Evolutionary conservation across 495 filamentous ascomycete genomes (phyloP).

Genomic region (Aspergillus carlsbadensis): DNA sequence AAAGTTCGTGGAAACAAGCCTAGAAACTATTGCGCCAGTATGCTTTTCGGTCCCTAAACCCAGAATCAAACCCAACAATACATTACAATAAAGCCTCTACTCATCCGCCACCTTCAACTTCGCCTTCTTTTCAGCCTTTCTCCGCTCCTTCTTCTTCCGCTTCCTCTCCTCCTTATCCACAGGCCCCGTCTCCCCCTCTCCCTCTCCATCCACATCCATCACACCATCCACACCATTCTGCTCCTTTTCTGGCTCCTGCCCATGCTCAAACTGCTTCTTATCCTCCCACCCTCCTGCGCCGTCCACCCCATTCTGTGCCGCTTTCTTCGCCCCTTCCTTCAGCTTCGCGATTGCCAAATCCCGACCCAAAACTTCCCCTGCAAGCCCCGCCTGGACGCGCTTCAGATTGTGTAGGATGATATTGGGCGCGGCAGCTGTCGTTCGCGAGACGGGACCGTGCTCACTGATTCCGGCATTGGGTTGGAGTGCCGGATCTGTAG

Average conservation of each 20-base stretch:
- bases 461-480: constrained; percentile 64
- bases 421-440: constrained; percentile 52
- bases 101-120: constrained; percentile 38
- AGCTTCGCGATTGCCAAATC: constrained; percentile 45
- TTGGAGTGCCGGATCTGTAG: constrained; percentile 60
- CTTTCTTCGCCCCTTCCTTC: constrained; percentile 33
- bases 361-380: constrained; percentile 54
- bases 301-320: constrained; percentile 17
- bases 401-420: constrained; percentile 64
- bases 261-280: constrained; percentile 47
- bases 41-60: constrained; percentile 9
- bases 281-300: constrained; percentile 55
- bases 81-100: constrained; percentile 16
- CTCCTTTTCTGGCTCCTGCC: constrained; percentile 26
- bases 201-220: constrained; percentile 27
- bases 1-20: no score
- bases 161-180: constrained; percentile 52
- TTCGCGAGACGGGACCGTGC: constrained; percentile 54
- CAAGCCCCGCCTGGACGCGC: constrained; percentile 63
- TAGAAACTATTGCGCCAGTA: constrained; percentile 11
- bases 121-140: constrained; percentile 42
- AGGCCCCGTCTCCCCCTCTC: constrained; percentile 20
- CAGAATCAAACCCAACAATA: neutral
- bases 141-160: constrained; percentile 51
- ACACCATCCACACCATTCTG: constrained; percentile 23